Evolutionary conservation across 1,284 basidiomycete genomes (phyloP), one percentile per base, ranked within the genome.

Genomic region (Cryptococcus maquisensis): DNA sequence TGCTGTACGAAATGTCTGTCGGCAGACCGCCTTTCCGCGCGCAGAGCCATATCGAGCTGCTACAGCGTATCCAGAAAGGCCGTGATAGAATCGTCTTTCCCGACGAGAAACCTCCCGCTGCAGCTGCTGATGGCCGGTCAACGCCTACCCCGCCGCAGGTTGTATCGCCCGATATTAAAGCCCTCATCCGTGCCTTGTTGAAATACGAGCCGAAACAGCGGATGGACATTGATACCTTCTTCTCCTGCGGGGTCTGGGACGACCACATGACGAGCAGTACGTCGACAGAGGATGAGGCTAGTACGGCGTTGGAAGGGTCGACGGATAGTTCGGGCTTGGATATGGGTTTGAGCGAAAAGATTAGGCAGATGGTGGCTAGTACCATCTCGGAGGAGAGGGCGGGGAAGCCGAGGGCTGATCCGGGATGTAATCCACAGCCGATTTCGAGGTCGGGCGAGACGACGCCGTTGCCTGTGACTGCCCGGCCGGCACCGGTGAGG

Each of bases 11-110:
- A 76, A 98, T 96, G 87, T 81, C 85, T 18, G 87, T 93, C 21
- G 95, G 94, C 3, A 86, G 86, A 63, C 89, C 96, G 2, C 95
- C 96, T 0, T 98, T 95, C 78, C 86, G 93, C 16, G 95, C 96
- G 0, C 84, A 86, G 71, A 98, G 98, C 70, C 94, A 98, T 71
- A 89, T 98, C 66, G 96, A 98, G 69, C 82, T 99, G 10, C 79
- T 97, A 45, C 89, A 90, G 78, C 88, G 86, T 81, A 98, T 99
- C 61, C 94, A 98, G 69, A 82, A 83, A 36, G 87, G 88, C 23
- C 79, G 81, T 55, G 82, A 83, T 58, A 67, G 72, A 39, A 86
- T 98, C 71, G 88, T 86, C 71, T 97, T 98, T 62, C 93, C 92
- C 0, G 95, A 98, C 68, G 95, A 98, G 69, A 68, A 71, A 32